Conservation (phyloP, 2,329 filamentous ascomycete species). For the Alternaria consortialis region DNA sequence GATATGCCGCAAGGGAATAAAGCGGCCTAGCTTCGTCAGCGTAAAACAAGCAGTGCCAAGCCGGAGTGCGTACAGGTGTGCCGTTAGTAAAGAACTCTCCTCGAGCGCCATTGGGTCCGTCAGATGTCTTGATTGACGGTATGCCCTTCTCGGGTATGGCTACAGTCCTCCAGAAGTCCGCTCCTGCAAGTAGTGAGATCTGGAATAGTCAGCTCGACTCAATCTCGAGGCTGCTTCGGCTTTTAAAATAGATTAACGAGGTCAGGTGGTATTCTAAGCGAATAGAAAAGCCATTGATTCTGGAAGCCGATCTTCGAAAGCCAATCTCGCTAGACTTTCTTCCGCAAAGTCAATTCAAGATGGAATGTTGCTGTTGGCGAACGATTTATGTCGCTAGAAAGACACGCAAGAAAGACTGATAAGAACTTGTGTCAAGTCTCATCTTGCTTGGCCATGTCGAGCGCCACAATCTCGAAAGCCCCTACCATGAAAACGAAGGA, state of each 20-base stretch:
- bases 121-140: conserved; percentile 70
- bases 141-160: conserved; percentile 67
- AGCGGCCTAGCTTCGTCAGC: conserved; percentile 65
- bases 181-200: conserved; percentile 57
- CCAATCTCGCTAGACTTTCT: conserved; percentile 4
- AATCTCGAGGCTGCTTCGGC: conserved; percentile 12
- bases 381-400: background rate
- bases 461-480: conserved; percentile 8
- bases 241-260: conserved; percentile 18
- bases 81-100: conserved; percentile 71
- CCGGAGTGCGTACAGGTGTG: conserved; percentile 48
- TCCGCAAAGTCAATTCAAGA: background rate
- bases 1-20: conserved; percentile 82
- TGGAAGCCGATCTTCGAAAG: conserved; percentile 4
- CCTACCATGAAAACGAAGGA: conserved; percentile 10
- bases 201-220: conserved; percentile 36
- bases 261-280: conserved; percentile 18
- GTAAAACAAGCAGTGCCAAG: conserved; percentile 9
- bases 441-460: background rate
- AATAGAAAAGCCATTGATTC: conserved; percentile 2
- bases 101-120: conserved; percentile 75
- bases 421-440: background rate
- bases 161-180: conserved; percentile 76
- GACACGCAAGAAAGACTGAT: background rate
- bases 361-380: background rate